phyloP scores from a whole-genome alignment of 768 basidiomycete genomes.

The Leccinellum albellum region DNA sequence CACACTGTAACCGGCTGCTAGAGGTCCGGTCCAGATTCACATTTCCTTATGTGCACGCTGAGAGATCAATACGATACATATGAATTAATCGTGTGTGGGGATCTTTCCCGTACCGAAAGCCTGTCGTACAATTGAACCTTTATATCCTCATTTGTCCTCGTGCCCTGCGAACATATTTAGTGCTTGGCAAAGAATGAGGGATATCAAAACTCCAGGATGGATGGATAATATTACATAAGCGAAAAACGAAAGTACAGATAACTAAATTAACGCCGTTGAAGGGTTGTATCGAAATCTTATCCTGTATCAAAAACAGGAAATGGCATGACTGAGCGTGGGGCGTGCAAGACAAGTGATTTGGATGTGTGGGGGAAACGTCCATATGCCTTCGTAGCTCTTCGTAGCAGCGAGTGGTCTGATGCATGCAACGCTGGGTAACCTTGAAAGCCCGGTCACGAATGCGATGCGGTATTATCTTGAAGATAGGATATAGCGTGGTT shows the following conservation, averaged over 20 bases:
- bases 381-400: constrained; percentile 5
- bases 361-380: background rate
- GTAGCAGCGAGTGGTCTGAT: background rate
- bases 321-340: background rate
- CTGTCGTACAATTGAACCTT: background rate
- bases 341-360: background rate
- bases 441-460: background rate
- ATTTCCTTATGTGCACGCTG: background rate
- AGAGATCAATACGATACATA: background rate
- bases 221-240: too few species aligned
- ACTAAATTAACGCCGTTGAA: background rate
- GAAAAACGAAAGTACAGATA: background rate
- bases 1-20: background rate
- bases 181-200: background rate
- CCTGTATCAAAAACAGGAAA: background rate
- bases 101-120: background rate
- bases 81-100: background rate
- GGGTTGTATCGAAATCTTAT: background rate
- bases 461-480: constrained; percentile 1
- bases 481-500: background rate
- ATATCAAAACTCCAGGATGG: background rate
- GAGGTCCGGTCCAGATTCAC: background rate
- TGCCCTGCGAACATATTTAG: background rate
- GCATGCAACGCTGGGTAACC: background rate
- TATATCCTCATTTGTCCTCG: background rate